Conservation (phyloP, 2,329 filamentous ascomycete genomes). For the Pyrenochaeta sp. region DNA sequence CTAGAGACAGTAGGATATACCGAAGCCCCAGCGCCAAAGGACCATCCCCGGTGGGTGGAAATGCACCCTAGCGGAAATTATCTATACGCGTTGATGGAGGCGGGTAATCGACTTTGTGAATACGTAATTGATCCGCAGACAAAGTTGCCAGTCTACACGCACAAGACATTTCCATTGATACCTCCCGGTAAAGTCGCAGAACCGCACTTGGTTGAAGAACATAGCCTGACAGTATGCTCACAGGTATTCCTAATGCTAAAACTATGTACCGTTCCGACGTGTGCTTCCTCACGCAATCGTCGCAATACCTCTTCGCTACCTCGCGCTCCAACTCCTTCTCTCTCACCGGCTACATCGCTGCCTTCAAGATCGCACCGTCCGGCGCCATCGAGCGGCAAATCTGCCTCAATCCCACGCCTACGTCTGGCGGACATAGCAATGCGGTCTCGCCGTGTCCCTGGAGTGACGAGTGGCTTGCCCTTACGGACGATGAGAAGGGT, state of each 20-base stretch:
- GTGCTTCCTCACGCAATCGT: constrained; percentile 74
- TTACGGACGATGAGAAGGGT: constrained; percentile 88
- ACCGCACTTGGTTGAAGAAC: neutral
- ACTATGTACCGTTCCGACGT: constrained; percentile 84
- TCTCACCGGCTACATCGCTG: constrained; percentile 83
- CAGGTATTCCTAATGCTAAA: constrained; percentile 58
- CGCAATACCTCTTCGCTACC: constrained; percentile 82
- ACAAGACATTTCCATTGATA: constrained; percentile 78
- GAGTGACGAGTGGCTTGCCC: constrained; percentile 87
- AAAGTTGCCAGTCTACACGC: constrained; percentile 79
- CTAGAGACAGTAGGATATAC: constrained; percentile 76
- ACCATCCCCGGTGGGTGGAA: constrained; percentile 89
- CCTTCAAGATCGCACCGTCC: constrained; percentile 73
- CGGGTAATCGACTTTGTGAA: constrained; percentile 82
- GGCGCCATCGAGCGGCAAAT: constrained; percentile 81
- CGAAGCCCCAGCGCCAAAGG: constrained; percentile 72
- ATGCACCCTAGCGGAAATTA: constrained; percentile 80
- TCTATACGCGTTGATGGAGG: constrained; percentile 88
- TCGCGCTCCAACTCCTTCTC: constrained; percentile 79
- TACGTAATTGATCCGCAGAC: constrained; percentile 80
- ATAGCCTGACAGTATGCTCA: constrained; percentile 3
- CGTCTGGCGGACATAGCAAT: constrained; percentile 87
- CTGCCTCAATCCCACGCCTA: constrained; percentile 83
- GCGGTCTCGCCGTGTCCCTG: constrained; percentile 85
- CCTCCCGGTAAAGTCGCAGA: constrained; percentile 71